Conservation (phyloP, 768 basidiomycete species). For the Tylopilus vinaceipallidus region DNA sequence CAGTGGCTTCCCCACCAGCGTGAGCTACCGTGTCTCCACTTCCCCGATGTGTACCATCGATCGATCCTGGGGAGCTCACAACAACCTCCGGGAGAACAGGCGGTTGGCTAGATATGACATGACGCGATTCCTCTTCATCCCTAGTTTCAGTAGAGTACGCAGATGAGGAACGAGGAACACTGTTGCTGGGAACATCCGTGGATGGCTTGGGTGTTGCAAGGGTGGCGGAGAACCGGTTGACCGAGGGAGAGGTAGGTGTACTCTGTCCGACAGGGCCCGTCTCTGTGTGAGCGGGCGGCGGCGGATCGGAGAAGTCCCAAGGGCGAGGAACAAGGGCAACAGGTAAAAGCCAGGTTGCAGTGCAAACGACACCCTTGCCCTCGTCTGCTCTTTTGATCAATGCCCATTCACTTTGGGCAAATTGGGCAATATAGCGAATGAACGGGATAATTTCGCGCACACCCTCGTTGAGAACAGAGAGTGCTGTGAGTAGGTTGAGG, state of each 20-base stretch:
- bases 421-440: slow-evolving; percentile 78
- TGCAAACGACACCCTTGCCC: slow-evolving; percentile 81
- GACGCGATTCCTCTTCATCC: slow-evolving; percentile 26
- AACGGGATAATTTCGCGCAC: slow-evolving; percentile 83
- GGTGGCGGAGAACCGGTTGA: slow-evolving; percentile 23
- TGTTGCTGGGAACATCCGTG: slow-evolving; percentile 16
- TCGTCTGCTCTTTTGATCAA: slow-evolving; percentile 59
- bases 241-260: slow-evolving; percentile 21
- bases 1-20: slow-evolving; percentile 19
- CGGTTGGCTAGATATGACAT: slow-evolving; percentile 27
- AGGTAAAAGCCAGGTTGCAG: slow-evolving; percentile 89
- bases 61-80: slow-evolving; percentile 34
- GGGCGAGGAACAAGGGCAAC: slow-evolving; percentile 74
- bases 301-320: slow-evolving; percentile 68
- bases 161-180: slow-evolving; percentile 26
- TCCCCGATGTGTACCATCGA: slow-evolving; percentile 26
- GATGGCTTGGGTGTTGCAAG: slow-evolving; percentile 31
- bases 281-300: slow-evolving; percentile 33
- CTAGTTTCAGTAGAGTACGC: slow-evolving; percentile 30
- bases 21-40: slow-evolving; percentile 14
- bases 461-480: slow-evolving; percentile 68
- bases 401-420: slow-evolving; percentile 72
- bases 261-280: slow-evolving; percentile 9
- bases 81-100: slow-evolving; percentile 35
- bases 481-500: slow-evolving; percentile 73